Evolutionary conservation across 139 green algal species (phyloP).

Genomic region (Chlorella sp.): DNA sequence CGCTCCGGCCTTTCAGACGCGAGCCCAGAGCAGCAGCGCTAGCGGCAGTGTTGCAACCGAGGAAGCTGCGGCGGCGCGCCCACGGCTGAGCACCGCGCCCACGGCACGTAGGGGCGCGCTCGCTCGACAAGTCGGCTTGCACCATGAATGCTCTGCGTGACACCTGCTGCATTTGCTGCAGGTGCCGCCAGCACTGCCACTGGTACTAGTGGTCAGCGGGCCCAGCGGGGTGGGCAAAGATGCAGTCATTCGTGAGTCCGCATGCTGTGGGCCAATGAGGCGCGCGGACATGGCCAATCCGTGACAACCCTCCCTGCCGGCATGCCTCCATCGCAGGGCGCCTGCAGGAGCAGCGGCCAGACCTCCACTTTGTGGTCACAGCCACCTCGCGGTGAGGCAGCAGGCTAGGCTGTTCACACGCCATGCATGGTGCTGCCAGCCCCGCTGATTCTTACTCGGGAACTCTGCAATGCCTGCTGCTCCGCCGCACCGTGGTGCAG

Average conservation of each 20-base stretch:
- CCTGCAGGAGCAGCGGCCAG: constrained; percentile 69
- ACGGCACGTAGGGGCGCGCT: too few species aligned
- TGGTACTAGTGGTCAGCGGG: constrained; percentile 88
- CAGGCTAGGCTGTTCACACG: neutral
- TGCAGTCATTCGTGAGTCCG: constrained; percentile 74
- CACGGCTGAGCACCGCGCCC: too few species aligned
- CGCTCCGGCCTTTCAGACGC: too few species aligned
- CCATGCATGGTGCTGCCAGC: neutral
- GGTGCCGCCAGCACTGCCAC: constrained; percentile 56
- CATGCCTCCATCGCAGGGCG: too few species aligned
- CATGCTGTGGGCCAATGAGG: too few species aligned
- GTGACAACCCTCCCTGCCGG: too few species aligned
- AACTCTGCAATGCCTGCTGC: neutral
- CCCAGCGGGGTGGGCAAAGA: constrained; percentile 97
- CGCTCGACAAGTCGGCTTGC: too few species aligned
- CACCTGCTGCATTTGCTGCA: constrained; percentile 21
- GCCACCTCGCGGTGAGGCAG: constrained; percentile 79
- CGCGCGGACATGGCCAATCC: too few species aligned
- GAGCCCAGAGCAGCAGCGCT: too few species aligned
- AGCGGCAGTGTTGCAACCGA: too few species aligned
- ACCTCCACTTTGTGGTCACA: constrained; percentile 96
- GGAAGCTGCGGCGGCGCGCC: too few species aligned
- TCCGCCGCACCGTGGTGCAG: constrained; percentile 48
- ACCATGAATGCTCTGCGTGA: too few species aligned
- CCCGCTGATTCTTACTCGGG: neutral